phyloP scores from a whole-genome alignment of 2,329 filamentous ascomycete species.

The Colletotrichum orbiculare region DNA sequence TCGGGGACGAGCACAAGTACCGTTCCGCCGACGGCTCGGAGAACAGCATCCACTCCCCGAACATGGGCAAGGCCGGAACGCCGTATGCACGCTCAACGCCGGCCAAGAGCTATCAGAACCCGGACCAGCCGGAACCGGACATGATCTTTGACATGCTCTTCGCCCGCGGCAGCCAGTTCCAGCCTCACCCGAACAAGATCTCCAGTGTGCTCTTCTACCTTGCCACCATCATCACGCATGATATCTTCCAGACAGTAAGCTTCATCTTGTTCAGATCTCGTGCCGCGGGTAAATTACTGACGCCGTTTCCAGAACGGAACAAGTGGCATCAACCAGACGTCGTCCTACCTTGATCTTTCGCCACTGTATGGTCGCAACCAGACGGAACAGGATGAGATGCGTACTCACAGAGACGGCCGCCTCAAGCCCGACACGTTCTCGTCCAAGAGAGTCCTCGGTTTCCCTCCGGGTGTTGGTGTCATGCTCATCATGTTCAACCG shows the following conservation, averaged over 20 bases:
- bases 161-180: constrained; percentile 31
- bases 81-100: constrained; percentile 37
- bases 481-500: constrained; percentile 65
- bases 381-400: constrained; percentile 60
- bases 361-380: constrained; percentile 64
- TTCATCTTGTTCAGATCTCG: neutral
- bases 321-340: constrained; percentile 47
- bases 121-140: constrained; percentile 36
- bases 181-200: constrained; percentile 51
- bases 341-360: constrained; percentile 60
- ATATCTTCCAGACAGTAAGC: constrained; percentile 53
- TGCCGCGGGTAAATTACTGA: constrained; percentile 27
- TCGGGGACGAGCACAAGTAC: constrained; percentile 37
- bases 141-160: constrained; percentile 39
- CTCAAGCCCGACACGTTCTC: constrained; percentile 66
- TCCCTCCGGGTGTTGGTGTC: constrained; percentile 64
- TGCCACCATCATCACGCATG: constrained; percentile 64
- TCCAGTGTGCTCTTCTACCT: constrained; percentile 60
- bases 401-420: constrained; percentile 60
- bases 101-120: constrained; percentile 35
- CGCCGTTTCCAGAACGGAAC: constrained; percentile 44
- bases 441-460: constrained; percentile 60
- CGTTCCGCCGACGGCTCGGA: constrained; percentile 39
- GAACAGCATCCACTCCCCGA: constrained; percentile 36
- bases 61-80: constrained; percentile 37